Conservation (phyloP, 352 stramenopile species). For the Thraustochytrium aureum region DNA sequence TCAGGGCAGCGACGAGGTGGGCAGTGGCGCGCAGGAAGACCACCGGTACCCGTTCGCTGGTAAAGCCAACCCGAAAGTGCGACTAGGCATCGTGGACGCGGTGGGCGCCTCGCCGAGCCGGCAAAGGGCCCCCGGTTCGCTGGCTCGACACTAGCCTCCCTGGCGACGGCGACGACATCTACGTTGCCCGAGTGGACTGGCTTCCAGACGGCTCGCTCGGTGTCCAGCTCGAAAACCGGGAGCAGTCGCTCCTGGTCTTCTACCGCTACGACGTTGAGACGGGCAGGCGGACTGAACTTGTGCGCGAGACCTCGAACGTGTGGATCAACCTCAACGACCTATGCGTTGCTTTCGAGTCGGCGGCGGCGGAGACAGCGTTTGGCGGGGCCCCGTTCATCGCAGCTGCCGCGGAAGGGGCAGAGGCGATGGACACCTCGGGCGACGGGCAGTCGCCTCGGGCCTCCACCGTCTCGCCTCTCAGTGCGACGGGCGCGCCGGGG, state of each 20-base stretch:
- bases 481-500: conserved; percentile 68
- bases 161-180: conserved; percentile 67
- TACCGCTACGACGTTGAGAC: conserved; percentile 74
- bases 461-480: too few species aligned
- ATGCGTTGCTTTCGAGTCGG: conserved; percentile 75
- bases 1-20: conserved; percentile 85
- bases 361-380: conserved; percentile 31
- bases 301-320: conserved; percentile 79
- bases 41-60: conserved; percentile 90
- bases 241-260: conserved; percentile 64
- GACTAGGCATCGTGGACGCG: conserved; percentile 72
- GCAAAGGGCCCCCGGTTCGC: not conserved
- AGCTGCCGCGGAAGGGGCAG: not conserved
- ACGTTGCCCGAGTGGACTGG: conserved; percentile 90
- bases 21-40: conserved; percentile 75
- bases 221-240: conserved; percentile 74
- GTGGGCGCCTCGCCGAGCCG: conserved; percentile 54
- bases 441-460: too few species aligned
- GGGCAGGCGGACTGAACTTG: conserved; percentile 68
- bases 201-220: conserved; percentile 85
- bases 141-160: conserved; percentile 44
- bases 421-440: conserved; percentile 46
- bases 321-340: conserved; percentile 96
- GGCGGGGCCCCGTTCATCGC: too few species aligned
- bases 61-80: conserved; percentile 79